A percentile compares a stretch with the other conserved stretches of the same genome.
phyloP scores from a whole-genome alignment of 768 basidiomycete species.

The Tulasnella calospora region DNA sequence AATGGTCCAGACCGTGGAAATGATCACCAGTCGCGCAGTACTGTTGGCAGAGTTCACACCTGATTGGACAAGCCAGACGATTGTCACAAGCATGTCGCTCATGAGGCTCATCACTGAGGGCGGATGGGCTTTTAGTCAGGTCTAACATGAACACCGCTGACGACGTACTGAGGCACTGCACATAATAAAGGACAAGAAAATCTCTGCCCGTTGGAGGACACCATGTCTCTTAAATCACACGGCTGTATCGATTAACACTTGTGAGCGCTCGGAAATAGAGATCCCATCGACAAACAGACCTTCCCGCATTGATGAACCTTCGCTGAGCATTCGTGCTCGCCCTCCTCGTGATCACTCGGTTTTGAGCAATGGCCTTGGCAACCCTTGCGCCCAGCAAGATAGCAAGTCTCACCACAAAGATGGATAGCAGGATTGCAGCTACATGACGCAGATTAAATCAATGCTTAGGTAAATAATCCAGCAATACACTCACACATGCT shows the following conservation, averaged over 20 bases:
- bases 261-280: neutral
- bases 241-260: conserved; percentile 35
- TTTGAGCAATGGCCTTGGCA: conserved; percentile 53
- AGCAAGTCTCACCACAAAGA: conserved; percentile 52
- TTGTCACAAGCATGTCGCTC: conserved; percentile 48
- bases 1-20: conserved; percentile 47
- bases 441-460: neutral
- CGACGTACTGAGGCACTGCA: conserved; percentile 26
- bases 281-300: conserved; percentile 32
- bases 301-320: conserved; percentile 52
- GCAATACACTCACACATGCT: conserved; percentile 46
- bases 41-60: conserved; percentile 53
- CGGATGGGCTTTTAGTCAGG: neutral
- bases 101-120: conserved; percentile 45
- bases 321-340: conserved; percentile 53
- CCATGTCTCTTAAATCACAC: conserved; percentile 40
- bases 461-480: too few relatives aligned
- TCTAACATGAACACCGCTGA: neutral
- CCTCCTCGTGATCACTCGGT: conserved; percentile 47
- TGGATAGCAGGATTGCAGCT: conserved; percentile 53
- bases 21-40: conserved; percentile 49
- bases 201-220: conserved; percentile 31
- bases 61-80: conserved; percentile 47
- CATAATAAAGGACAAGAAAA: conserved; percentile 47
- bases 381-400: conserved; percentile 45